Evolutionary conservation across 2,329 filamentous ascomycete genomes (phyloP), one percentile per base, ranked within the genome.

Genomic region (Huntiella bhutanensis): DNA sequence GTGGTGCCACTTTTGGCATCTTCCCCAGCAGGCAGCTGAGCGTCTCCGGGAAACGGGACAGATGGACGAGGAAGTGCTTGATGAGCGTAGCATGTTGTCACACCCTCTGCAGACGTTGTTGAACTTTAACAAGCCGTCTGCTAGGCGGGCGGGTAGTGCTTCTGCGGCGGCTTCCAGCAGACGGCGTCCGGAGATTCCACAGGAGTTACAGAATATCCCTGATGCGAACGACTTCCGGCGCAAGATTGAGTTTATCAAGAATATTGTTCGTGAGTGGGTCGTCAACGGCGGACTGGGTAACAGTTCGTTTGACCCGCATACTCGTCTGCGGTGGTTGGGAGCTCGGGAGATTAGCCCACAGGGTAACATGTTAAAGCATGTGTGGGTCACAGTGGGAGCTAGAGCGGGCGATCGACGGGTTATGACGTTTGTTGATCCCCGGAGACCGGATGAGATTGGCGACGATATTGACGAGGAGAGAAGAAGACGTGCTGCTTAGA

Each of bases 1-100:
- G 1, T 80, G 77, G 68, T 80, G 81, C 53, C 80, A 83, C 57
- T 84, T 86, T 57, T 82, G 82, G 64, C 79, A 83, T 55, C 72
- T 87, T 15, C 75, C 80, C 0, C 65, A 75, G n/a, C 74, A 80
- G 49, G 82, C 81, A 1, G 76, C 80, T 2, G 66, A 73, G 52
- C 70, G 75, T 35, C 70, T 88, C 8, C 68, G 73, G 3, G 62
- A 68, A 28, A 75, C 74, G 1, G 77, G 79, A 47, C 72, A 75
- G n/a, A 73, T 85, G 43, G 73, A 75, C 41, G 72, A 81, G 52
- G 69, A 77, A n/a, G 78, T 78, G 4, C 69, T 82, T 13, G 77
- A 81, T 54, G 73, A 78, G 52, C 74, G 82, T 15, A 75, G 80
- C 39, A 75, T 81, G 49, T 66, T 86, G 19, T 77, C 80, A 10